These are phyloP conservation scores for Backusella australiensis DNA, from an alignment of 192 early-diverging fungal species.

Conservation along the genomic window DNA sequence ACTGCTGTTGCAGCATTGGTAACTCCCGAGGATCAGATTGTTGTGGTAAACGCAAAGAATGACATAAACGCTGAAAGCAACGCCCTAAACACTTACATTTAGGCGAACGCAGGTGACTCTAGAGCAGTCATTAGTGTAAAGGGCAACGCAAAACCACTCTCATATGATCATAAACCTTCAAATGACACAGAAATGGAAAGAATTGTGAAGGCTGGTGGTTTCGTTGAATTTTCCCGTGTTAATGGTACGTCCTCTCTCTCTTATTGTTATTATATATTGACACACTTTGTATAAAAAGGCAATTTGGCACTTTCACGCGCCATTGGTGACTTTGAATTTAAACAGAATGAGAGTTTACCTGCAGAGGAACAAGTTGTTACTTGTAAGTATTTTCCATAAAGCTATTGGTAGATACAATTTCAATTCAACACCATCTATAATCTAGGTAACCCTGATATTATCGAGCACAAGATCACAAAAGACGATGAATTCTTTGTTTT, in stretches of 20 bases:
- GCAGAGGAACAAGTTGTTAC: conserved; percentile 95
- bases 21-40: conserved; percentile 74
- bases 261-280: no score
- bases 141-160: conserved; percentile 77
- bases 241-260: conserved; percentile 59
- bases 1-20: conserved; percentile 88
- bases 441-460: conserved; percentile 81
- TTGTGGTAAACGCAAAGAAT: conserved; percentile 50
- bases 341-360: conserved; percentile 74
- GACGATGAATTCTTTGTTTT: conserved; percentile 92
- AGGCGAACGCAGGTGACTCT: conserved; percentile 96
- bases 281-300: conserved; percentile 37
- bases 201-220: conserved; percentile 92
- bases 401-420: not conserved
- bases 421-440: not conserved
- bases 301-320: conserved; percentile 96
- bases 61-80: not conserved
- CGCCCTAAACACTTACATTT: not conserved
- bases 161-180: conserved; percentile 94
- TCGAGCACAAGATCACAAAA: conserved; percentile 54
- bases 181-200: conserved; percentile 82
- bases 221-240: conserved; percentile 98
- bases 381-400: conserved; percentile 26
- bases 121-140: conserved; percentile 81
- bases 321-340: conserved; percentile 99